Percentiles rank a stretch among this genome's conserved stretches.
Conservation (phyloP, 2,329 filamentous ascomycete genomes). For the Apiospora phragmitis region DNA sequence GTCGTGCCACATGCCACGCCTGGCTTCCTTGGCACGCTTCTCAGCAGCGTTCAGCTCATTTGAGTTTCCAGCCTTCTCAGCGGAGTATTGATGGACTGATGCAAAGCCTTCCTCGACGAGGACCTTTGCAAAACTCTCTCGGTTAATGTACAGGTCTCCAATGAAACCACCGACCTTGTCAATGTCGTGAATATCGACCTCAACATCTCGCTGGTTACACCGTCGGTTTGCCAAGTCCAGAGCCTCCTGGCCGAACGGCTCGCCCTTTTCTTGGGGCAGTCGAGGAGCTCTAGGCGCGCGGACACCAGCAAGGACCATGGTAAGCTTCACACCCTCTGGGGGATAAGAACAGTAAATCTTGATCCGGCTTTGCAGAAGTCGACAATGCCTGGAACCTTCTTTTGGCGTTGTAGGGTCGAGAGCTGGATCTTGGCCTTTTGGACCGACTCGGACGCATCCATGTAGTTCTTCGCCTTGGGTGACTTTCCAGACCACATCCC, state of each 20-base stretch:
- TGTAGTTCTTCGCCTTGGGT: constrained; percentile 77
- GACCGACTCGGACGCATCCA: constrained; percentile 87
- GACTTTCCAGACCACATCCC: constrained; percentile 95
- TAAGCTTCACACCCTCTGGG: constrained; percentile 91
- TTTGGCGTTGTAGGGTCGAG: constrained; percentile 83
- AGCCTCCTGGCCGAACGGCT: constrained; percentile 94
- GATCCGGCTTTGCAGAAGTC: constrained; percentile 98
- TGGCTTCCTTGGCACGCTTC: constrained; percentile 82
- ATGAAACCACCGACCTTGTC: constrained; percentile 99
- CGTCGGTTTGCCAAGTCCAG: constrained; percentile 86
- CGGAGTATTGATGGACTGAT: constrained; percentile 90
- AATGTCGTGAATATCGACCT: constrained; percentile 91
- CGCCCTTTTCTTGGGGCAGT: constrained; percentile 75
- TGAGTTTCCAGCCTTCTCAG: constrained; percentile 90
- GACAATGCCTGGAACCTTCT: constrained; percentile 88
- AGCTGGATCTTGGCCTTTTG: constrained; percentile 97
- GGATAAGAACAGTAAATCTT: constrained; percentile 87
- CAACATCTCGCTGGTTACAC: constrained; percentile 91
- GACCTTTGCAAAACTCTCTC: constrained; percentile 92
- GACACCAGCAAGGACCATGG: constrained; percentile 90
- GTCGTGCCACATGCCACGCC: constrained; percentile 88
- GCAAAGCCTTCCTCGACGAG: constrained; percentile 93
- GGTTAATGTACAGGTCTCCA: constrained; percentile 87
- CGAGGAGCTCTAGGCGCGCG: constrained; percentile 83
- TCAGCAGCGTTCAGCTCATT: constrained; percentile 86